These are phyloP conservation scores for Aspergillus candidus DNA, from an alignment of 2,329 filamentous ascomycete genomes.

Conservation along the genomic window DNA sequence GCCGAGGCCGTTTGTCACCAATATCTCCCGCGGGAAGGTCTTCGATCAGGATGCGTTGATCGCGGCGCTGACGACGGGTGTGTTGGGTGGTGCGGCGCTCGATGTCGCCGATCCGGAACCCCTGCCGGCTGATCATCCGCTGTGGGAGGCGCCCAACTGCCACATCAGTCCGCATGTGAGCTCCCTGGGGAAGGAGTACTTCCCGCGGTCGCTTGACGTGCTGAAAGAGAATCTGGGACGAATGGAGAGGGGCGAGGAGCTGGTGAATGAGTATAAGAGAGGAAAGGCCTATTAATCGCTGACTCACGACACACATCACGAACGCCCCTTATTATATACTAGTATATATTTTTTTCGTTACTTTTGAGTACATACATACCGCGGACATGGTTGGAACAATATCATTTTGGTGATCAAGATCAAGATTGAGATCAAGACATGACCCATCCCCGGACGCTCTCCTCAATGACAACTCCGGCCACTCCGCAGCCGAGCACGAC, in stretches of 20 bases:
- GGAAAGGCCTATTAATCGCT: conserved; percentile 52
- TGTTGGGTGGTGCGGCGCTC: conserved; percentile 61
- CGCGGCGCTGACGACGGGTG: conserved; percentile 50
- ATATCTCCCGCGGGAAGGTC: conserved; percentile 63
- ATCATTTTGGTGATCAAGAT: no score
- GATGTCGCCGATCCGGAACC: conserved; percentile 79
- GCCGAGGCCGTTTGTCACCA: conserved; percentile 57
- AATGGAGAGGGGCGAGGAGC: conserved; percentile 45
- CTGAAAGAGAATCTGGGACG: conserved; percentile 52
- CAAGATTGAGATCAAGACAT: no score
- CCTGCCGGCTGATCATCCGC: conserved; percentile 58
- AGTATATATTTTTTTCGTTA: no score
- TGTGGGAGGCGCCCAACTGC: conserved; percentile 66
- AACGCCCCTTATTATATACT: no score
- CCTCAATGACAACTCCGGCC: conserved; percentile 45
- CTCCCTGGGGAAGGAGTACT: conserved; percentile 50
- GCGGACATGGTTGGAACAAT: no score
- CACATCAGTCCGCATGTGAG: conserved; percentile 64
- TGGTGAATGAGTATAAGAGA: conserved; percentile 59
- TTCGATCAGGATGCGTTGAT: conserved; percentile 59
- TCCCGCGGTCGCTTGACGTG: conserved; percentile 52
- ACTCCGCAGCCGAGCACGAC: conserved; percentile 47
- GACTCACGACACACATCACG: no score
- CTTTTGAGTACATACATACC: no score
- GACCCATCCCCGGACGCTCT: conserved; percentile 15